phyloP scores from a whole-genome alignment of 2,329 filamentous ascomycete genomes.

The Colletotrichum nymphaeae region DNA sequence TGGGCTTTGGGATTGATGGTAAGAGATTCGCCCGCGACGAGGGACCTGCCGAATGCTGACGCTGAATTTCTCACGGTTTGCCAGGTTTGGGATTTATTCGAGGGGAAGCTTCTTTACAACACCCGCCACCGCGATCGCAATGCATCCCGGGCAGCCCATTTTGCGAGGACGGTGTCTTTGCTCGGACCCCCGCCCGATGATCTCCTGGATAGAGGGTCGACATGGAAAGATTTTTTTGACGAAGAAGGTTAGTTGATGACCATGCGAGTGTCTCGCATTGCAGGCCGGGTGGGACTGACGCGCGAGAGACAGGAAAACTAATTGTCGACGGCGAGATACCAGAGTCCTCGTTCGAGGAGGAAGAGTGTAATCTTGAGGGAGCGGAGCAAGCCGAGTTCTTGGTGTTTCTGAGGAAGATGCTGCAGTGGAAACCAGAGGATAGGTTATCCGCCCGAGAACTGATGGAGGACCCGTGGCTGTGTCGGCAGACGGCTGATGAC shows the following conservation, averaged over 20 bases:
- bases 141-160: constrained; percentile 42
- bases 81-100: constrained; percentile 48
- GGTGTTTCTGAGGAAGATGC: constrained; percentile 39
- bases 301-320: constrained; percentile 13
- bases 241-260: constrained; percentile 34
- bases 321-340: constrained; percentile 14
- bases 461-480: constrained; percentile 29
- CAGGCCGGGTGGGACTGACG: not conserved
- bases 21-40: not conserved
- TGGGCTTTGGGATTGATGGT: constrained; percentile 40
- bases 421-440: constrained; percentile 43
- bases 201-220: constrained; percentile 46
- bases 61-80: too few relatives aligned
- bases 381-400: constrained; percentile 37
- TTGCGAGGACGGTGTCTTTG: constrained; percentile 50
- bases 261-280: accelerated
- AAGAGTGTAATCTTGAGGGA: constrained; percentile 33
- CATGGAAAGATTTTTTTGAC: constrained; percentile 39
- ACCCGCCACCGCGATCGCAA: constrained; percentile 35
- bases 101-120: constrained; percentile 44
- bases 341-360: constrained; percentile 28
- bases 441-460: constrained; percentile 35
- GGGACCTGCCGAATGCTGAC: not conserved
- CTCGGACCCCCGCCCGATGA: constrained; percentile 48
- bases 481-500: not conserved